phyloP scores from a whole-genome alignment of 306 rosid species.

The Amphicarpaea edgeworthii region DNA sequence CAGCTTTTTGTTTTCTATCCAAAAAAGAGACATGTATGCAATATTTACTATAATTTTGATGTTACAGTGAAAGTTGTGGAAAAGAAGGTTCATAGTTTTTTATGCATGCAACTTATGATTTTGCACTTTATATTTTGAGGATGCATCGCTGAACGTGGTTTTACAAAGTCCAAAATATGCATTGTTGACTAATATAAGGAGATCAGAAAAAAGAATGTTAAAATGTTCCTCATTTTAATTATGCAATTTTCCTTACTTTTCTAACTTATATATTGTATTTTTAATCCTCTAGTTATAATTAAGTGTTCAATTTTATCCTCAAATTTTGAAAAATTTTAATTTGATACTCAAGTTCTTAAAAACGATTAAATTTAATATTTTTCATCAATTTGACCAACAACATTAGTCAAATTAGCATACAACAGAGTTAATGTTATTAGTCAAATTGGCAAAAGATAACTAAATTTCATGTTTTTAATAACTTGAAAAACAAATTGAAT shows the following conservation, averaged over 20 bases:
- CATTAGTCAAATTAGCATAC: too few relatives aligned
- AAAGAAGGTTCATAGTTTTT: neutral
- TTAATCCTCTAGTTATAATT: too few relatives aligned
- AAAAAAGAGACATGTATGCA: neutral
- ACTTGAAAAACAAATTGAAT: too few relatives aligned
- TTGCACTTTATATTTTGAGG: neutral
- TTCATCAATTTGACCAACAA: too few relatives aligned
- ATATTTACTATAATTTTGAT: neutral
- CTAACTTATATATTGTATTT: too few relatives aligned
- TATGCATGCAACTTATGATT: neutral
- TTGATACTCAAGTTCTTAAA: too few relatives aligned
- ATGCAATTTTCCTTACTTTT: neutral
- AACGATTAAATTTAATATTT: too few relatives aligned
- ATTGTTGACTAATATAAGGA: neutral
- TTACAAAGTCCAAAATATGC: neutral
- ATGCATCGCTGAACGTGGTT: neutral
- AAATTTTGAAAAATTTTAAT: too few relatives aligned
- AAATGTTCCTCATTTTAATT: neutral
- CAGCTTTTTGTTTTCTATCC: neutral
- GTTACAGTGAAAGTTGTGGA: neutral
- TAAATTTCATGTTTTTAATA: too few relatives aligned
- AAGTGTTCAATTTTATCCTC: too few relatives aligned
- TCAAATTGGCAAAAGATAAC: too few relatives aligned
- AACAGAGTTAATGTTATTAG: too few relatives aligned
- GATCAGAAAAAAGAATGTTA: neutral